A percentile compares a stretch with the other conserved stretches of the same genome.
Conservation (phyloP, 73 alveolate genomes). For the Paramecium biaurelia region DNA sequence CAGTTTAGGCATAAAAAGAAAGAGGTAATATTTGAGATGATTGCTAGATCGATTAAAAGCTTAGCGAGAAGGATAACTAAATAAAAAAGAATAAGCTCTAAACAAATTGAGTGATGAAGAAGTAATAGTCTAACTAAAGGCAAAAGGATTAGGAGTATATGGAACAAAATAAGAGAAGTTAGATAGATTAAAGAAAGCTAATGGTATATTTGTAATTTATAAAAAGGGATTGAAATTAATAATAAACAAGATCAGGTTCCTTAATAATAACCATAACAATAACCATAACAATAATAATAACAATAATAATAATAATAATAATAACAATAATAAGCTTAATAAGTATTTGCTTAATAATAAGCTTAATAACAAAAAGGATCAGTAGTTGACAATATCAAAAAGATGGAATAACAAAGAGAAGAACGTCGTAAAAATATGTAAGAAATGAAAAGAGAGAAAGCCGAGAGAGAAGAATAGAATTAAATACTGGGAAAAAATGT, state of each 20-base stretch:
- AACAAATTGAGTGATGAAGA: slow-evolving; percentile 71
- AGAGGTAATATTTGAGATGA: background rate
- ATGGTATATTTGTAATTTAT: slow-evolving; percentile 64
- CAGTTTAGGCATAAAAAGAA: slow-evolving; percentile 43
- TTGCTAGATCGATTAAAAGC: slow-evolving; percentile 61
- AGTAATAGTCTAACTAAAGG: slow-evolving; percentile 69
- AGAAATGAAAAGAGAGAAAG: slow-evolving; percentile 74
- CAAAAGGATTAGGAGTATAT: slow-evolving; percentile 79
- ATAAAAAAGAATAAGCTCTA: slow-evolving; percentile 66
- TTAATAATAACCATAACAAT: slow-evolving; percentile 34
- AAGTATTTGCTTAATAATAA: background rate
- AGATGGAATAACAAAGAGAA: slow-evolving; percentile 78
- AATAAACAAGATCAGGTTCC: background rate
- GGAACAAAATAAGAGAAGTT: slow-evolving; percentile 86
- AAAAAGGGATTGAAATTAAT: slow-evolving; percentile 26
- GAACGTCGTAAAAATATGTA: slow-evolving; percentile 88
- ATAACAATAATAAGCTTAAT: background rate
- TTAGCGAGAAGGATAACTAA: slow-evolving; percentile 60
- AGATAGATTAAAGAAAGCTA: slow-evolving; percentile 79
- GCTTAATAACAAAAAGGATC: slow-evolving; percentile 64
- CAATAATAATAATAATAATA: background rate
- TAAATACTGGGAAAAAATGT: slow-evolving; percentile 77
- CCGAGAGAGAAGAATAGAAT: slow-evolving; percentile 77
- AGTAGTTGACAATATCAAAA: slow-evolving; percentile 82
- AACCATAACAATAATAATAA: background rate